phyloP scores from a whole-genome alignment of 2,329 filamentous ascomycete species.

The Trichophyton schoenleinii region DNA sequence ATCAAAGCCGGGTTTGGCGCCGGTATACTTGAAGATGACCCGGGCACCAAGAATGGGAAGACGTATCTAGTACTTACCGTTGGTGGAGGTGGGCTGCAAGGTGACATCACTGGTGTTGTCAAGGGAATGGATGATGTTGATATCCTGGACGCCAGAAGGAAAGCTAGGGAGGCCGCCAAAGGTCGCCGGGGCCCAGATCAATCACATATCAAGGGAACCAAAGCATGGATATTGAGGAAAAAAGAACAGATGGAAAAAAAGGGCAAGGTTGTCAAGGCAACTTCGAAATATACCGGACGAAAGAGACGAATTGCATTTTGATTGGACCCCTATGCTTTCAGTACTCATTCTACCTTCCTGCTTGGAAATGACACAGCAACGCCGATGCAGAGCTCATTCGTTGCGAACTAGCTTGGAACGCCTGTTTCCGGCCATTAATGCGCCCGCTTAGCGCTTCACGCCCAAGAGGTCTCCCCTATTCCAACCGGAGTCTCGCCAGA shows the following conservation, averaged over 20 bases:
- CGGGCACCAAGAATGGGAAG: constrained; percentile 91
- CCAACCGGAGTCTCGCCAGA: not conserved
- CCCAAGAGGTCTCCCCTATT: not conserved
- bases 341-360: not conserved
- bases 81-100: constrained; percentile 52
- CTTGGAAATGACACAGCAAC: not conserved
- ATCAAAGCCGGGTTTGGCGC: constrained; percentile 92
- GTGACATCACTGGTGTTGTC: constrained; percentile 82
- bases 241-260: constrained; percentile 91
- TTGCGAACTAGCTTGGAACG: no score
- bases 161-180: constrained; percentile 32
- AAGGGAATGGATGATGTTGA: constrained; percentile 80
- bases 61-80: constrained; percentile 92
- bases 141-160: constrained; percentile 57
- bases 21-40: constrained; percentile 87
- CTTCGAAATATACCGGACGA: constrained; percentile 85
- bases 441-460: not conserved
- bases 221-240: constrained; percentile 44
- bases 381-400: not conserved
- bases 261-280: constrained; percentile 85
- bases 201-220: constrained; percentile 35
- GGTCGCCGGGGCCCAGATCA: constrained; percentile 40
- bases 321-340: not conserved
- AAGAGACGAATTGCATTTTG: constrained; percentile 72
- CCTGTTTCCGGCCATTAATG: no score